Evolutionary conservation across 2,329 filamentous ascomycete species (phyloP).

Genomic region (Fusarium coicis): DNA sequence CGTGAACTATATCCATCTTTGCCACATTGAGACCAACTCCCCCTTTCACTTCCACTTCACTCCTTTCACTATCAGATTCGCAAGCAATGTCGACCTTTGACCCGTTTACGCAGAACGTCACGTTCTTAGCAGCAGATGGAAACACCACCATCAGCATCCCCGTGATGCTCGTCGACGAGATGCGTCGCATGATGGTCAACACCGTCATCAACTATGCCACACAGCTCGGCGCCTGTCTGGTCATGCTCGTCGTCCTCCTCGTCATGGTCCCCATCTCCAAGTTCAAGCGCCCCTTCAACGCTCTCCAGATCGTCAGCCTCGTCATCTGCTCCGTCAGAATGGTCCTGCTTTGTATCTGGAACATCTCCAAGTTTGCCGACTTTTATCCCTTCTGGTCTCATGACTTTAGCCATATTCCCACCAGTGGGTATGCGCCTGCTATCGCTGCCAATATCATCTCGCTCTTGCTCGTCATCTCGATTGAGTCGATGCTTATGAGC

Average conservation of each 20-base stretch:
- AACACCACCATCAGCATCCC: constrained; percentile 47
- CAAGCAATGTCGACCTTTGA: constrained; percentile 48
- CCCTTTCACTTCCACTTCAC: neutral
- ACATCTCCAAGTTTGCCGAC: constrained; percentile 68
- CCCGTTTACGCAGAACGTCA: constrained; percentile 50
- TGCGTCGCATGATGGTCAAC: constrained; percentile 48
- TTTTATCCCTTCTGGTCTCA: constrained; percentile 68
- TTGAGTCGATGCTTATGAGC: constrained; percentile 60
- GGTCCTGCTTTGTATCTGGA: constrained; percentile 67
- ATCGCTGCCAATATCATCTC: constrained; percentile 55
- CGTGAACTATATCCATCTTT: constrained; percentile 6
- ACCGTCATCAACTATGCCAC: constrained; percentile 72
- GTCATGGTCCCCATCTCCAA: constrained; percentile 74
- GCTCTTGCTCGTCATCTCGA: constrained; percentile 56
- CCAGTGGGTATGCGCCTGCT: constrained; percentile 49
- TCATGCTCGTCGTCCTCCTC: constrained; percentile 73
- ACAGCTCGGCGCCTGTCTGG: constrained; percentile 75
- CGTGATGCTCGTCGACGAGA: constrained; percentile 47
- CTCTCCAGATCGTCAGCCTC: constrained; percentile 72
- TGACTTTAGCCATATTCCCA: constrained; percentile 64
- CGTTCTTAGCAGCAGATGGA: constrained; percentile 49
- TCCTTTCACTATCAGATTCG: neutral
- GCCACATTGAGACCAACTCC: neutral
- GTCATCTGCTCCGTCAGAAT: constrained; percentile 69
- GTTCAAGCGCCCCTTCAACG: constrained; percentile 70